Base-by-base conservation (phyloP, 2,329 filamentous ascomycete genomes). In the Elsinoe australis region DNA sequence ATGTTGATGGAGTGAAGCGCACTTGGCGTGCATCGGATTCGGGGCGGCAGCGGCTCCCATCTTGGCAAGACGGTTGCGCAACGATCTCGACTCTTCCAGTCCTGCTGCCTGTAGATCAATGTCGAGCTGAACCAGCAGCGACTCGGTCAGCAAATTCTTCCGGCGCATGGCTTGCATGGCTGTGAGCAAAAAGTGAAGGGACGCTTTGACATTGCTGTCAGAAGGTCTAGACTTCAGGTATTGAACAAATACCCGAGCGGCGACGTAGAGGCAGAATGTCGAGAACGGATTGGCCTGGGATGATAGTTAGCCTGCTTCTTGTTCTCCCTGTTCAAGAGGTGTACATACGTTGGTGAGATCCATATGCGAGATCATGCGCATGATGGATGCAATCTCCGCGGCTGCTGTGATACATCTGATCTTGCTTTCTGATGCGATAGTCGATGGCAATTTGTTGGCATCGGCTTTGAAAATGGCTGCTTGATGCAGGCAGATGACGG, bases 391-490 rank as follows among this genome's bases (percentile, higher is more conserved):
- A 61, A 95, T 94, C 62, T 95, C 89, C 50, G 89, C 88, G 21
- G 92, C 92, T 9, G 90, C 88, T 17, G 88, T 88, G 51, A 96
- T 87, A 59, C 92, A 96, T 52, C 92, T 79, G 10, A 92, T 79
- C 64, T 95, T 95, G 64, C 89, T 95, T 62, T 96, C 90, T 1
- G 85, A 80, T 54, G 85, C 82, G 38, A 95, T 82, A 14, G 83
- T 82, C 1, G 76, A 71, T 0, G 87, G 82, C 52, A 95, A 70
- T 47, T 80, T 78, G 64, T 95, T 84, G 67, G 88, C 92, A 59
- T 96, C 90, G 0, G 89, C 88, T 63, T 95, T 96, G 74, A 90
- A 95, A 15, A 98, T 96, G 19, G 92, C 92, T 2, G 90, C 92
- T 68, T 98, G 92, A 60, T 98, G 92, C n/a, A 98, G 71, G 64